Evolutionary conservation across 495 filamentous ascomycete species (phyloP), one percentile per base, ranked within the genome.

Genomic region (Immersiella caudata): DNA sequence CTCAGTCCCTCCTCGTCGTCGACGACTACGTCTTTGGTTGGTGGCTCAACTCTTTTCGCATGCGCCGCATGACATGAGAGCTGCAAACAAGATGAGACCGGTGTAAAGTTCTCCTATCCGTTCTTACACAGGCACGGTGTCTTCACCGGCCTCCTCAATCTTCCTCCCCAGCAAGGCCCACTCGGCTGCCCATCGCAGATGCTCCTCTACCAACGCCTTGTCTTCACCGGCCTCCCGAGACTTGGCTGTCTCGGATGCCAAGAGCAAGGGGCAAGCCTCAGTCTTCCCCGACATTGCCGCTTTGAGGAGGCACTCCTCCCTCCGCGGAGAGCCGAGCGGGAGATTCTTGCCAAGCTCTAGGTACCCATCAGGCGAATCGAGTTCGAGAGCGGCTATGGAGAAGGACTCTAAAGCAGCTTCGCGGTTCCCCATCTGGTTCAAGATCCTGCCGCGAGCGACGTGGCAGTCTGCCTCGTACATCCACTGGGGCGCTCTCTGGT

Each of bases 401-500:
- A 79, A 74, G 6, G 72, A 21, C 14, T 46, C 71, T 5, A 21
- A 8, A 6, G 79, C 80, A 8, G 62, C 65, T 2, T 68, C 67
- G 6, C 16, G 26, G 8, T 66, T 27, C 46, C 64, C 65, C n/a
- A 52, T 67, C 35, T 64, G 35, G 14, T 68, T 8, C 18, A 72
- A 64, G 58, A 80, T 71, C 21, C 14, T 26, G 46, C 73, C 76
- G 0, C 70, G 69, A 36, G 54, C 68, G 24, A 69, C 64, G 14
- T 73, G 62, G 67, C 75, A 81, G 60, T 59, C 51, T 1, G 46
- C 50, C 56, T 78, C 75, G 71, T 73, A 76, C 33, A 69, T 66
- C 79, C 79, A 82, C 60, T 49, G 64, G 51, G 75, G 72, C 18
- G 25, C 11, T 16, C 74, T 55, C 52, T 22, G 54, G 9, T 46